Evolutionary conservation across 805 yeast species (phyloP), one percentile per base, ranked within the genome.

Genomic region (Teunomyces pallodes): DNA sequence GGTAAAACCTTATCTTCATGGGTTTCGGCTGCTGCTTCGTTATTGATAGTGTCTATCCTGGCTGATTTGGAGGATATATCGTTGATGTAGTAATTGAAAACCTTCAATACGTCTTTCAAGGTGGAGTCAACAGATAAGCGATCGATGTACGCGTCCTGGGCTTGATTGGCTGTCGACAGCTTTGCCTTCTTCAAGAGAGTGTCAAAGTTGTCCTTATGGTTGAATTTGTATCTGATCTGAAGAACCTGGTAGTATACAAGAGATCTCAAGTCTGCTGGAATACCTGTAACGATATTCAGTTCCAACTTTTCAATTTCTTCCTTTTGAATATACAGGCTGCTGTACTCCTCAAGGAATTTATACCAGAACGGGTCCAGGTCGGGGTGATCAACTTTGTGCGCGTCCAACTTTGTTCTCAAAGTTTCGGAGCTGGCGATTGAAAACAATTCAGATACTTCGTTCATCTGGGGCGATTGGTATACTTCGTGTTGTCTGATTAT

Each of bases 191-290:
- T 59, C 46, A 67, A 54, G 20, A 73, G 49, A 27, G 59, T 60
- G 5, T 56, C 59, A 46, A 66, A 73, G 16, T 57, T 59, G 35
- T 64, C 70, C 45, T 61, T 61, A 17, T 45, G 49, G 39, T 61
- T 69, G 39, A 70, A 51, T 30, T 54, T 59, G 49, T 62, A 56
- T 43, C 61, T 58, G 2, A 71, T 61, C 46, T 66, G 67, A 43
- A 72, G 55, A 3, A 60, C 57, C 46, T 65, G 67, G 41, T 67
- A 54, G 46, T 73, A 73, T 0, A 68, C 62, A n/a, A 61, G 47
- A 3, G 64, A 56, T 36, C 76, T 56, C 40, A 66, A 53, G 2
- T 55, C 51, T 2, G 33, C 52, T 0, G 77, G 74, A 4, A 73
- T 61, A 0, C 75, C 75, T 3, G 46, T 32, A 1, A 56, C 29